Evolutionary conservation across 2,329 filamentous ascomycete genomes (phyloP).

Genomic region (Berkeleyomyces rouxiae): DNA sequence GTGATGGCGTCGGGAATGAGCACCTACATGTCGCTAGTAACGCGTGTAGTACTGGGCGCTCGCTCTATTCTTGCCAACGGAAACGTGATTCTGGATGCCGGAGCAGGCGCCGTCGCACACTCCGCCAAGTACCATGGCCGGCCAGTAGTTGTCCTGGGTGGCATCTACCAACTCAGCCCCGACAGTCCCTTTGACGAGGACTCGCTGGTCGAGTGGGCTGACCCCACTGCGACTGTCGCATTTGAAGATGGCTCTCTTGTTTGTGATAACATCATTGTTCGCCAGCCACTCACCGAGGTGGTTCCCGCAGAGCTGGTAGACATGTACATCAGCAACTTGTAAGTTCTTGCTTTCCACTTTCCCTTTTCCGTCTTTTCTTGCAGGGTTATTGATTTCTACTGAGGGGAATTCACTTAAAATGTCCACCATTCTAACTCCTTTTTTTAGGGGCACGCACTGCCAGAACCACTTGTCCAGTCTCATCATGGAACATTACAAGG

Average conservation of each 20-base stretch:
- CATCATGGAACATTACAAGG: constrained; percentile 59
- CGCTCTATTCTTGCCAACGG: constrained; percentile 80
- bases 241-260: constrained; percentile 70
- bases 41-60: constrained; percentile 84
- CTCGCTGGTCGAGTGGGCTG: constrained; percentile 70
- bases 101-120: constrained; percentile 67
- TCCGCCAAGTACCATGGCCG: constrained; percentile 70
- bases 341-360: constrained; percentile 19
- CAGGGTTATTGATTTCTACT: neutral
- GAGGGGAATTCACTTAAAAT: too few relatives aligned
- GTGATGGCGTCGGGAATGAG: constrained; percentile 75
- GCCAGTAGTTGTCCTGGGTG: constrained; percentile 75
- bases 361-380: neutral
- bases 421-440: too few relatives aligned
- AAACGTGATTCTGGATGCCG: constrained; percentile 66
- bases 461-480: constrained; percentile 57
- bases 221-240: constrained; percentile 56
- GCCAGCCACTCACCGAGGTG: constrained; percentile 68
- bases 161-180: constrained; percentile 86
- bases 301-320: constrained; percentile 61
- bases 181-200: constrained; percentile 74
- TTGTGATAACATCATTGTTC: constrained; percentile 52
- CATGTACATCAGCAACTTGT: constrained; percentile 68
- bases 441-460: constrained; percentile 44
- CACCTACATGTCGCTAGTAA: constrained; percentile 86